phyloP scores from a whole-genome alignment of 2,329 filamentous ascomycete species.

The Mycosphaerelloides madeirae region DNA sequence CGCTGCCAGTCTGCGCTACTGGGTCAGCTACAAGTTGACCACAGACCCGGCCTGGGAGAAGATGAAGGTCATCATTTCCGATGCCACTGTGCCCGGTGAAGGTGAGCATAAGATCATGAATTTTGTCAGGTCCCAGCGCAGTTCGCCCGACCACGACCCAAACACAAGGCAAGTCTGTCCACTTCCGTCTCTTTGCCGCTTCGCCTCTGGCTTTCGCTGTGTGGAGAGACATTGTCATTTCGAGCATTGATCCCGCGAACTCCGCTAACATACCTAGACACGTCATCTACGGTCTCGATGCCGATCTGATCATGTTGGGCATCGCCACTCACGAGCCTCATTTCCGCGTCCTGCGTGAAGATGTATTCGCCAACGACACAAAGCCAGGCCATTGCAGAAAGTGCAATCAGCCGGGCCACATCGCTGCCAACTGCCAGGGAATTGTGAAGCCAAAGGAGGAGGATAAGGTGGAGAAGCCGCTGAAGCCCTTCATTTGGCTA shows the following conservation, averaged over 20 bases:
- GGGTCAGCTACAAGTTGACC: slow-evolving; percentile 96
- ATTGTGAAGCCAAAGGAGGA: slow-evolving; percentile 61
- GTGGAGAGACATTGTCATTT: slow-evolving; percentile 1
- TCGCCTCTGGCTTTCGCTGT: slow-evolving; percentile 9
- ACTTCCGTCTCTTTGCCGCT: slow-evolving; percentile 9
- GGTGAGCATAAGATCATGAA: slow-evolving; percentile 99
- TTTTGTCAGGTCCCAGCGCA: slow-evolving; percentile 88
- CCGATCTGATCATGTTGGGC: slow-evolving; percentile 97
- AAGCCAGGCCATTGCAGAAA: slow-evolving; percentile 78
- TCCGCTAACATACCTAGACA: slow-evolving; percentile 54
- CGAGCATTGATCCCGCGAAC: neutral
- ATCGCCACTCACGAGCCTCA: slow-evolving; percentile 95
- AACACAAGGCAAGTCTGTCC: slow-evolving; percentile 57
- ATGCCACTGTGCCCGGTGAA: slow-evolving; percentile 94
- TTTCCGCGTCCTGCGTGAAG: slow-evolving; percentile 92
- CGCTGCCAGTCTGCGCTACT: slow-evolving; percentile 84
- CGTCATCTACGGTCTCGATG: slow-evolving; percentile 96
- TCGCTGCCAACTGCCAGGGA: slow-evolving; percentile 78
- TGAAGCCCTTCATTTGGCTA: slow-evolving; percentile 98
- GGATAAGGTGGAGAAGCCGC: slow-evolving; percentile 73
- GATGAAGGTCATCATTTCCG: slow-evolving; percentile 96
- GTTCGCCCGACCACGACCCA: slow-evolving; percentile 85
- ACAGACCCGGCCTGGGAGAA: slow-evolving; percentile 94
- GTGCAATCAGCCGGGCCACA: slow-evolving; percentile 89
- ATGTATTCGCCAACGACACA: slow-evolving; percentile 88